Conservation (phyloP, 768 basidiomycete genomes). For the Calocera cornea region DNA sequence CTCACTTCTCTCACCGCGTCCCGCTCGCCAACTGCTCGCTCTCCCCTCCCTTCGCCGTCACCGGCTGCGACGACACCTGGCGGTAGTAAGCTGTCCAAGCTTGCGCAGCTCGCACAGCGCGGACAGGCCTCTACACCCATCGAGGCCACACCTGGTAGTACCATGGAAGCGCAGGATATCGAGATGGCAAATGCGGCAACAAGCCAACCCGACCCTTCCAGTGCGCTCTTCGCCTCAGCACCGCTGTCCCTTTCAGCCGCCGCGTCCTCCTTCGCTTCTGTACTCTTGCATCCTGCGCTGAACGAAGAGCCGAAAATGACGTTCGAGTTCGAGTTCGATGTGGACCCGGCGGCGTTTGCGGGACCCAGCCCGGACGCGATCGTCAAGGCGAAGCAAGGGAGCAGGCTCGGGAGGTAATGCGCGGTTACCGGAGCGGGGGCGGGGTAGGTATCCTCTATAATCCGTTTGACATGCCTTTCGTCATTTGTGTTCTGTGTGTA, state of each 20-base stretch:
- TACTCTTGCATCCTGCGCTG: slow-evolving; percentile 53
- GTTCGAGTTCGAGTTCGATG: slow-evolving; percentile 40
- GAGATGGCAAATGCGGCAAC: neutral
- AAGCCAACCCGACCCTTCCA: neutral
- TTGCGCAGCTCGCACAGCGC: slow-evolving; percentile 58
- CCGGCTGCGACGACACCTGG: neutral
- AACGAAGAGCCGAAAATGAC: slow-evolving; percentile 64
- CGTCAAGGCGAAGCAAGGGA: slow-evolving; percentile 67
- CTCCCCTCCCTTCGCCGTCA: neutral
- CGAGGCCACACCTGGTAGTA: slow-evolving; percentile 13
- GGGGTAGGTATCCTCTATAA: slow-evolving; percentile 15
- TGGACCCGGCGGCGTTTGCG: slow-evolving; percentile 37
- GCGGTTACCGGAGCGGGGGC: neutral
- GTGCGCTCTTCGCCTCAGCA: neutral
- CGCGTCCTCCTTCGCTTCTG: slow-evolving; percentile 22
- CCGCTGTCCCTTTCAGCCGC: slow-evolving; percentile 10
- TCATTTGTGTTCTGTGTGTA: slow-evolving; percentile 10
- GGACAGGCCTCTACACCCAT: slow-evolving; percentile 22
- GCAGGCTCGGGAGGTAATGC: slow-evolving; percentile 22
- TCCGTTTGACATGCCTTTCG: slow-evolving; percentile 16
- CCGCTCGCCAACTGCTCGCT: slow-evolving; percentile 5
- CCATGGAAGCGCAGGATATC: neutral
- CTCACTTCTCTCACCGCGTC: slow-evolving; percentile 12
- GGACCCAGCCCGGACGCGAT: slow-evolving; percentile 86
- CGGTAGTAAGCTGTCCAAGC: slow-evolving; percentile 35